Base-by-base conservation (phyloP, 257 asterid species). In the Nemophila menziesii region DNA sequence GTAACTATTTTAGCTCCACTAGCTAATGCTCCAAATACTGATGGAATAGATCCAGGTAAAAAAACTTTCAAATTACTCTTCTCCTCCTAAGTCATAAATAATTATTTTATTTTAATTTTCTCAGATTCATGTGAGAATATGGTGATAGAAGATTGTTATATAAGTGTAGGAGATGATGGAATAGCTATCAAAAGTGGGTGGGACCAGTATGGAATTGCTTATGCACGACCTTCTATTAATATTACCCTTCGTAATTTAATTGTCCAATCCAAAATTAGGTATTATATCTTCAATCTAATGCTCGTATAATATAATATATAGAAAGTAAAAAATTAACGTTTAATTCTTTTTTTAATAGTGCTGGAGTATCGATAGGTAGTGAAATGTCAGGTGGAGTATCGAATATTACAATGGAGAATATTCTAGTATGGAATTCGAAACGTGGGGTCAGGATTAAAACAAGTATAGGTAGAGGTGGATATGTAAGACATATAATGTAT, bases 141-240 rank as follows among this genome's bases (percentile, higher is more conserved):
- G 80, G 65, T 79, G 72, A 86, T 86, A 52, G 94, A 86, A 55
- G 65, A 86, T 64, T 11, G 86, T 66, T 86, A 86, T 66, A 74
- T 82, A 29, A 86, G 96, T 40, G 94, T 82, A 10, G 96, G 96
- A 8, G 95, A 76, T 40, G 94, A 82, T 54, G 96, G 83, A 47
- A 74, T 86, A 57, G 96, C 96, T 43, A 86, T 86, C 58, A 86
- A 86, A 71, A 86, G 96, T 46, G 96, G 96, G 53, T 86, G 96
- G 94, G 96, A 86, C 77, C 94, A 86, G 68, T 86, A 86, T 74
- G 96, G 96, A 69, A 82, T 86, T 64, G 92, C 94, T 65, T 86
- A 86, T 55, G 82, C 62, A 8, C 75, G 73, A 10, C 94, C 96
- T 49, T 86, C 92, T n/a, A 58, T 75, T 49, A 74, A 86, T 64